A percentile compares a stretch with the other conserved stretches of the same genome.
Conservation (phyloP, 345 rosid genomes). For the Heritiera littoralis region DNA sequence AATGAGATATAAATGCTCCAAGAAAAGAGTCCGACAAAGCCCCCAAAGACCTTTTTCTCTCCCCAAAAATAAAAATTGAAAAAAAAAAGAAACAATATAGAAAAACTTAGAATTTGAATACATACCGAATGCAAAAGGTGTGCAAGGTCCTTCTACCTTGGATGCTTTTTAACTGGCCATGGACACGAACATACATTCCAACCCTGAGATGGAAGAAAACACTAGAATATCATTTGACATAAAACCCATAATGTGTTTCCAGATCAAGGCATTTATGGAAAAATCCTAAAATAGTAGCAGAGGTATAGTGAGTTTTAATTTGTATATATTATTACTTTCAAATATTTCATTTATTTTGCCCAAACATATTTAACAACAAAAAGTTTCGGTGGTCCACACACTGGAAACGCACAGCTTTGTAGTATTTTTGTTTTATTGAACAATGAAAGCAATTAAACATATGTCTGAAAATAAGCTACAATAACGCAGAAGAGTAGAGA, state of each 20-base stretch:
- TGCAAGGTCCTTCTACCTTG: conserved; percentile 72
- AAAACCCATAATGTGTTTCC: background rate
- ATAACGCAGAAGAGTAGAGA: background rate
- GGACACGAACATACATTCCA: conserved; percentile 84
- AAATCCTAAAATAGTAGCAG: background rate
- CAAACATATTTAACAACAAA: background rate
- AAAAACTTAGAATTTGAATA: background rate
- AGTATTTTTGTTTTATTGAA: background rate
- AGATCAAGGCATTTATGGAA: background rate
- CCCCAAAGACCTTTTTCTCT: background rate
- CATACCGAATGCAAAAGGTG: conserved; percentile 72
- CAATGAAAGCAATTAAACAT: background rate
- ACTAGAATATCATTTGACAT: background rate
- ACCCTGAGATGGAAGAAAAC: conserved; percentile 39
- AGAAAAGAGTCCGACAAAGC: background rate
- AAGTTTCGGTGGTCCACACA: background rate
- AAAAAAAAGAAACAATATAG: background rate
- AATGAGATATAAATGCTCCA: background rate
- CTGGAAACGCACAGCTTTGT: background rate
- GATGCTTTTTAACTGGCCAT: conserved; percentile 74
- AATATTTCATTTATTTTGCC: background rate
- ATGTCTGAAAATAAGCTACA: background rate
- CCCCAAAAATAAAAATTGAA: background rate
- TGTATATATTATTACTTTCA: background rate
- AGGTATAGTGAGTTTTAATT: background rate